Base-by-base conservation (phyloP, 352 stramenopile genomes). In the Pythium aristosporum region DNA sequence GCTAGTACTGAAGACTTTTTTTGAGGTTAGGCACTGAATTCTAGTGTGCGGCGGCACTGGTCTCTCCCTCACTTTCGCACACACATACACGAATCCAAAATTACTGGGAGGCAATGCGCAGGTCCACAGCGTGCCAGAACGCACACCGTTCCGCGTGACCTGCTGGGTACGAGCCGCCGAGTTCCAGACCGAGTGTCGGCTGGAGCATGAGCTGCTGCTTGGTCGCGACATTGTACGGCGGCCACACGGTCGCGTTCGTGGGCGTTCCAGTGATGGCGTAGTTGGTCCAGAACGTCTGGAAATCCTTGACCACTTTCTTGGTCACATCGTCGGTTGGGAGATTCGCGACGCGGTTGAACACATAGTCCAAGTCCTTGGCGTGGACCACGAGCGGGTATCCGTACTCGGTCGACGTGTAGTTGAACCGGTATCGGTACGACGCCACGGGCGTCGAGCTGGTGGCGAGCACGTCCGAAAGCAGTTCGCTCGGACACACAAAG, bases 401-500 rank as follows among this genome's bases (percentile, higher is more conserved):
- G 55, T 41, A 10, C 25, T 28, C 25, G 25, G 25, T 28, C 25
- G 48, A 56, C 3, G 48, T 52, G 36, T 65, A 21, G 58, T 65
- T 65, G 48, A 58, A 65, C 16, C 39, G 58, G 58, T 65, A 65
- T 25, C 49, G 58, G 48, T 53, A 65, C 47, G 58, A 53, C 3
- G 48, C 15, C 18, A 41, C 13, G 20, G 10, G 8, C 18, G n/a
- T 2, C 23, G 57, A 46, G 16, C 15, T 6, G 48, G 39, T 7
- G 34, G 7, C 53, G n/a, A 56, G 47, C 46, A 25, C 49, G 11
- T 41, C 37, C 3, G 58, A 12, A 6, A 58, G 30, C 49, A 44
- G 30, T 50, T 65, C 58, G 39, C 37, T 65, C 28, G 58, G 58
- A 23, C 58, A 65, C 36, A 65, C 58, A 44, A 58, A 65, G 58